Evolutionary conservation across 192 early-diverging fungal genomes (phyloP), one percentile per base, ranked within the genome.

Genomic region (Phycomyces nitens): DNA sequence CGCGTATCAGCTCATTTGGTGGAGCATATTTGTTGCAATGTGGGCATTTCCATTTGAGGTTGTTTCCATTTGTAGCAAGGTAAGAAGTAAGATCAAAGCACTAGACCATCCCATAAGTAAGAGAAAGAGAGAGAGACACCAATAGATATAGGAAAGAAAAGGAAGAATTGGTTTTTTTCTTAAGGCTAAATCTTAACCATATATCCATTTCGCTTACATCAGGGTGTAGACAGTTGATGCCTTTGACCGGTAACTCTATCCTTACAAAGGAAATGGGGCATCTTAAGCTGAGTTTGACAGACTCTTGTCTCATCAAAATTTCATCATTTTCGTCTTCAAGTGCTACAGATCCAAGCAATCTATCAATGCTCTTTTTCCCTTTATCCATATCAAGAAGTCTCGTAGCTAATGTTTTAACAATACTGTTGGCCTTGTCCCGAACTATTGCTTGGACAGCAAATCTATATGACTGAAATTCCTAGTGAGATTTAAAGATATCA

Each of bases 41-140:
- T 16, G 68, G 68, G 49, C 68, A 70, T 14, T 40, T 56, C 68
- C 68, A 70, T 9, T 41, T 18, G n/a, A 41, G 16, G 5, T 21
- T 24, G 7, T 34, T 26, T 58, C 16, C 14, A 43, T 70, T 70
- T 2, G 53, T 53, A 6, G 43, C 21, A 7, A 70, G 20, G 42
- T 64, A 70, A 2, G 56, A 52, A 0, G 29, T 23, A 3, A 70
- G 26, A 22, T 70, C 68, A 24, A 64, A 70, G 49, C 68, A 70
- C 68, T 70, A 20, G 26, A 18, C 29, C 23, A 0, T 20, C 20
- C 14, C 5, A 5, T 21, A 27, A 68, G 50, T 11, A 42, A 54
- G 22, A 41, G 26, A 26, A 15, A 24, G 20, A 8, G 1, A 43
- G 2, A 10, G 12, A 44, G 3, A 44, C 4, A 12, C 23, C 2